These are phyloP conservation scores for Cryptococcus wingfieldii DNA, from an alignment of 1,284 basidiomycete genomes.

Conservation along the genomic window DNA sequence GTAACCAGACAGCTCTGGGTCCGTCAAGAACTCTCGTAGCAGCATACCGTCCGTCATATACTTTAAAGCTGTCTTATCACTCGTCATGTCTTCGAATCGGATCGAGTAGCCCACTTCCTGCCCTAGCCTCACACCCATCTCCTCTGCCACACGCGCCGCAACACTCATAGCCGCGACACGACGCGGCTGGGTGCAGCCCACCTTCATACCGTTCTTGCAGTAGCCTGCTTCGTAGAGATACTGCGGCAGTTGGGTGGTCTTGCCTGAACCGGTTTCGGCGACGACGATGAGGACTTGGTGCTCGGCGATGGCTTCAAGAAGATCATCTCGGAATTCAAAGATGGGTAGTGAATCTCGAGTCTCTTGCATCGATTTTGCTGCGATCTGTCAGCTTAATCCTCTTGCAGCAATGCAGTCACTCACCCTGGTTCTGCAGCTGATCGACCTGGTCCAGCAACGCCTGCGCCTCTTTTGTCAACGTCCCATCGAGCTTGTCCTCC, in stretches of 20 bases:
- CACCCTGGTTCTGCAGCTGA: conserved; percentile 84
- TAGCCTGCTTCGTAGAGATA: conserved; percentile 98
- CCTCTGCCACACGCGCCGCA: conserved; percentile 95
- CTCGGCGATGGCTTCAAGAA: conserved; percentile 81
- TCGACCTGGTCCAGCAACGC: conserved; percentile 83
- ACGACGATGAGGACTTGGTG: conserved; percentile 91
- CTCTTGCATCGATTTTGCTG: conserved; percentile 81
- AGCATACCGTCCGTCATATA: conserved; percentile 99
- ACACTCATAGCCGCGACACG: conserved; percentile 99
- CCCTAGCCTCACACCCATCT: conserved; percentile 94
- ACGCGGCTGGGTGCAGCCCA: conserved; percentile 97
- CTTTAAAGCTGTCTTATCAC: conserved; percentile 94
- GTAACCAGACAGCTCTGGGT: conserved; percentile 89
- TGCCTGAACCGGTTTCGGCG: conserved; percentile 92
- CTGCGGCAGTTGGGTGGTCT: conserved; percentile 97
- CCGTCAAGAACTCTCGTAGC: conserved; percentile 90
- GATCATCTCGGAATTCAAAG: conserved; percentile 75
- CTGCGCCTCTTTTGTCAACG: conserved; percentile 81
- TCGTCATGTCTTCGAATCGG: conserved; percentile 98
- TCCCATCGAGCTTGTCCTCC: conserved; percentile 70
- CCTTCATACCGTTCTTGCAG: conserved; percentile 77
- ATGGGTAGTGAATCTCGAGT: conserved; percentile 88
- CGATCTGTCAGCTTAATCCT: neutral
- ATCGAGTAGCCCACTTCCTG: conserved; percentile 98
- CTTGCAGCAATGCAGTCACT: conserved; percentile 29